Evolutionary conservation across 164 flowering plant species (phyloP).

Genomic region (Vitis labrusca): DNA sequence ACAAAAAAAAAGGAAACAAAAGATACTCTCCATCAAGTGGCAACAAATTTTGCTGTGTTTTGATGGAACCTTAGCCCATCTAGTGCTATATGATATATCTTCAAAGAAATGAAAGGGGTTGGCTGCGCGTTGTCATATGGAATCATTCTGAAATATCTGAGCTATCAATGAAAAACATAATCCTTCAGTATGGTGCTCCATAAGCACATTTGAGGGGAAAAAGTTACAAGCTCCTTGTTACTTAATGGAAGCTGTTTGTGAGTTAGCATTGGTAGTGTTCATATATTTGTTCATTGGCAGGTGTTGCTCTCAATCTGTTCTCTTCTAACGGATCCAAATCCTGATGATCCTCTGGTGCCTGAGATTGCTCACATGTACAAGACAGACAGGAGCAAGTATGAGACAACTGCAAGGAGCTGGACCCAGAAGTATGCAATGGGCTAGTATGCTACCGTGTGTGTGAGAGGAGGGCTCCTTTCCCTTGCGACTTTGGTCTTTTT

Average conservation of each 20-base stretch:
- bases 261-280: not conserved
- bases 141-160: too few species aligned
- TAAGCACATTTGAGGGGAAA: too few species aligned
- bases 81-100: too few species aligned
- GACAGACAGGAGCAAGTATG: constrained; percentile 46
- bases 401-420: constrained; percentile 52
- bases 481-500: constrained; percentile 16
- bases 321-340: constrained; percentile 45
- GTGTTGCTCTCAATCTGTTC: constrained; percentile 47
- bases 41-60: too few species aligned
- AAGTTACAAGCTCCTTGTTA: too few species aligned
- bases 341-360: constrained; percentile 46
- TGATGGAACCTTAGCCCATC: too few species aligned
- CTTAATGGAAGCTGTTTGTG: not conserved
- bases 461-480: constrained; percentile 23
- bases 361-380: constrained; percentile 53
- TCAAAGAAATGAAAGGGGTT: too few species aligned
- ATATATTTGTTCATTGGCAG: constrained; percentile 11
- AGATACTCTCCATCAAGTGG: too few species aligned
- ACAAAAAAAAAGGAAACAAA: too few species aligned
- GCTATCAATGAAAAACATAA: too few species aligned
- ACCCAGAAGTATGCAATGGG: constrained; percentile 79
- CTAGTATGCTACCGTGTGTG: constrained; percentile 20
- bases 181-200: too few species aligned
- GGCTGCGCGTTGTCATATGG: too few species aligned